Base-by-base conservation (phyloP, 306 rosid genomes). In the Trifolium pratense region DNA sequence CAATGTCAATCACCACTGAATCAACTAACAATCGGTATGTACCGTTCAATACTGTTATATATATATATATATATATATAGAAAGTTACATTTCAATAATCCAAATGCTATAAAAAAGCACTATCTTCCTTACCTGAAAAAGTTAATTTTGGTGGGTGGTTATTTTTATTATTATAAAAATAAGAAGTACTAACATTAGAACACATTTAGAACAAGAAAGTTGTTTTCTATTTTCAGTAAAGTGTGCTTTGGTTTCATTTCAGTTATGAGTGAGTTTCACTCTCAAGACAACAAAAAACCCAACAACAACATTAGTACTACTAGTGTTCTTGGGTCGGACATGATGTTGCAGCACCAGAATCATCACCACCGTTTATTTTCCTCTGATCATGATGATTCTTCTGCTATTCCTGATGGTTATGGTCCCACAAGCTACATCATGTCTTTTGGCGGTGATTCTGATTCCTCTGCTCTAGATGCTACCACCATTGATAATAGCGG, bases 311-410 rank as follows among this genome's bases (percentile, higher is more conserved):
- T 4, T 25, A 60, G 32, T 12, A 60, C n/a, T 25, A 34, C 4
- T 10, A 13, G n/a, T 32, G 37, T 79, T 73, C 26, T 56, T 11
- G 83, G 75, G 73, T 71, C 70, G 70, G 66, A 26, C 79, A 64
- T 13, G 70, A 83, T 17, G 85, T 68, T 20, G 85, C 77, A n/a
- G 45, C 58, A 58, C n/a, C 82, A 75, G 70, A 70, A 81, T 68
- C 81, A 78, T 84, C 91, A 75, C 56, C 78, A 86, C 86, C 90
- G 82, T 87, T 84, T 83, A 76, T 75, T 73, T 29, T 29, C 32
- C 12, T 67, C 55, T 70, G 52, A 40, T 57, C 39, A 73, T 78
- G 60, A 73, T 79, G 66, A 61, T 49, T 31, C 70, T 51, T 49
- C 10, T 78, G 76, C 13, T 53, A 73, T 7, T 53, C 75, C 29